Conservation (phyloP, 345 rosid genomes). For the sweet orange (Citrus sinensis) region DNA sequence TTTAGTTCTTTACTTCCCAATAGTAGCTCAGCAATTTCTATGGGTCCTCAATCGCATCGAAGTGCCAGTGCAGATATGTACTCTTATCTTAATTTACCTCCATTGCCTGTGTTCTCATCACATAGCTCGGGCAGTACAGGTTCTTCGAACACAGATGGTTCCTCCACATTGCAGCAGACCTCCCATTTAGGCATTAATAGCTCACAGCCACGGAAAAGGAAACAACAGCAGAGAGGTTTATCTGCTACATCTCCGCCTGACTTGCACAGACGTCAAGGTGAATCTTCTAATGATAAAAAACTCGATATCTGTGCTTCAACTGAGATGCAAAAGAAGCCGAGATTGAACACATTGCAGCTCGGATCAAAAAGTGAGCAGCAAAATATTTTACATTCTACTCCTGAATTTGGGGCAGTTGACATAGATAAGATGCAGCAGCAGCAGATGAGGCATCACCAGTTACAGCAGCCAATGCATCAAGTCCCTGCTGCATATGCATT, state of each 20-base stretch:
- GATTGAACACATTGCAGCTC: slow-evolving; percentile 10
- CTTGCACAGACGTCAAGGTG: neutral
- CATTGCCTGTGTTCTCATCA: slow-evolving; percentile 1
- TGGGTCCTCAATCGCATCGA: neutral
- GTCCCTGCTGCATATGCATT: slow-evolving; percentile 2
- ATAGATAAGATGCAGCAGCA: slow-evolving; percentile 12
- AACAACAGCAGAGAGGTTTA: neutral
- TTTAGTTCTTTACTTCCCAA: neutral
- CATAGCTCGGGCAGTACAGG: neutral
- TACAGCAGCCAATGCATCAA: slow-evolving; percentile 4
- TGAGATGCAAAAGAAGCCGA: slow-evolving; percentile 11
- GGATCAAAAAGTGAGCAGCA: slow-evolving; percentile 6
- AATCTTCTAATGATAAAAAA: neutral
- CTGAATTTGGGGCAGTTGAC: slow-evolving; percentile 1
- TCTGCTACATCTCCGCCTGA: neutral
- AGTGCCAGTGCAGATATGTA: neutral
- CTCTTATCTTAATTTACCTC: neutral
- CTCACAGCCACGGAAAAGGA: slow-evolving; percentile 2
- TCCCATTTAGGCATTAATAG: neutral
- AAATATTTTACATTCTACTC: slow-evolving; percentile 3
- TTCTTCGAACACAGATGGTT: neutral
- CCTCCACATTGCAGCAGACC: neutral
- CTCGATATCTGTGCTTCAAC: neutral
- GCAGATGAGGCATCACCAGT: slow-evolving; percentile 9
- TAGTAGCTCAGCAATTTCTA: neutral